Percentiles rank a stretch among this genome's conserved stretches.
These are phyloP conservation scores for Neonectria sp. DNA, from an alignment of 2,329 filamentous ascomycete species.

Conservation along the genomic window DNA sequence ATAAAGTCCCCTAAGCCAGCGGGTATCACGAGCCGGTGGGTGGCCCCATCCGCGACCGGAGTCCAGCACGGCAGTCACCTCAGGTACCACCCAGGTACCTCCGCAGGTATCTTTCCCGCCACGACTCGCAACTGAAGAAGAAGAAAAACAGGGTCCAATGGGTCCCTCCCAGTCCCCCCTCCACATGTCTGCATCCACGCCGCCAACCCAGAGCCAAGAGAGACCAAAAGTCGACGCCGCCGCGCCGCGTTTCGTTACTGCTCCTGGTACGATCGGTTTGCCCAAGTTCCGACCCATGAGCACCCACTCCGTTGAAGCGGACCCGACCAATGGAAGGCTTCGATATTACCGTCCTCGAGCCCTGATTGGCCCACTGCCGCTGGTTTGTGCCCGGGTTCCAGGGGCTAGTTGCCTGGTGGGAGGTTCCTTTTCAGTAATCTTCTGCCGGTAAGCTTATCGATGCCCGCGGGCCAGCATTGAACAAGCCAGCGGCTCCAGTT, in stretches of 20 bases:
- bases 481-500: background rate
- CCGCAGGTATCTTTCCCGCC: background rate
- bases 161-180: background rate
- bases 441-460: conserved; percentile 23
- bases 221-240: conserved; percentile 13
- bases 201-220: conserved; percentile 11
- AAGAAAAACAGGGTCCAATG: conserved; percentile 9
- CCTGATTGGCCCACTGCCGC: conserved; percentile 45
- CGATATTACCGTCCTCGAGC: conserved; percentile 48
- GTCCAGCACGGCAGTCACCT: background rate
- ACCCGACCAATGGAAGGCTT: conserved; percentile 45
- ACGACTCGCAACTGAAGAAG: conserved; percentile 13
- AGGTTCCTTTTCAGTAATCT: conserved; percentile 24
- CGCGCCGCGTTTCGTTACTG: conserved; percentile 5
- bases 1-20: background rate
- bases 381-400: conserved; percentile 9
- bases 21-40: background rate
- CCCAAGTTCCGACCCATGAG: conserved; percentile 43
- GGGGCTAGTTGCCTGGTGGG: conserved; percentile 21
- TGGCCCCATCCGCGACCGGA: background rate
- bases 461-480: background rate
- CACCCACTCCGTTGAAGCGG: conserved; percentile 13
- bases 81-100: background rate
- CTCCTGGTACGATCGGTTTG: conserved; percentile 42
- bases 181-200: conserved; percentile 6